Conservation (phyloP, 306 rosid genomes). For the Trifolium subterraneum region DNA sequence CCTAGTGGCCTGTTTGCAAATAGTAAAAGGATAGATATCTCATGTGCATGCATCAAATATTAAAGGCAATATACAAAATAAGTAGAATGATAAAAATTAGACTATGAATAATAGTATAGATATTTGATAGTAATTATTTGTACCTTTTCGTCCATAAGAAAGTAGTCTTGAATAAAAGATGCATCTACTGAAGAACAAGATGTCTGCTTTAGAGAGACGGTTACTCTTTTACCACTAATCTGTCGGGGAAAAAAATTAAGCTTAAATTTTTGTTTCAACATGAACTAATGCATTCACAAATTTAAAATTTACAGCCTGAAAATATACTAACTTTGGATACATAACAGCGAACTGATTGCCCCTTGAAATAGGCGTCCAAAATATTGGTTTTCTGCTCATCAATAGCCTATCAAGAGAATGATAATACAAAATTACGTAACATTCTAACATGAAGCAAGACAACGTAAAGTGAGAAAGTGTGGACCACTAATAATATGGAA, state of each 20-base stretch:
- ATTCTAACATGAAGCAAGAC: not conserved
- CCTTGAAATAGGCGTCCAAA: constrained; percentile 74
- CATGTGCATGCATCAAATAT: not conserved
- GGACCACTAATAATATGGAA: not conserved
- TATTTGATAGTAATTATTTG: not conserved
- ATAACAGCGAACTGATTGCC: constrained; percentile 91
- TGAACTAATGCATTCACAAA: constrained; percentile 21
- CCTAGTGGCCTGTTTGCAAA: not conserved
- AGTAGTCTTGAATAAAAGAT: constrained; percentile 81
- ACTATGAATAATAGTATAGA: not conserved
- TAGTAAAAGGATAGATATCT: not conserved
- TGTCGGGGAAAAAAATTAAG: constrained; percentile 43
- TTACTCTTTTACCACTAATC: constrained; percentile 70
- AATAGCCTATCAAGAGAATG: constrained; percentile 57
- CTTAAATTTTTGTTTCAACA: constrained; percentile 6
- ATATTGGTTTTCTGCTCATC: constrained; percentile 71
- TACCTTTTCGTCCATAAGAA: constrained; percentile 83
- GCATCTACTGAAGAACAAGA: constrained; percentile 80
- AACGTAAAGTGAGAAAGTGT: not conserved
- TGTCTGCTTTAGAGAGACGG: constrained; percentile 81
- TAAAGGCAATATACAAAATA: not conserved
- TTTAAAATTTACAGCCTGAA: constrained; percentile 15
- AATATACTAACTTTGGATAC: constrained; percentile 72
- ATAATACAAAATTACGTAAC: constrained; percentile 16
- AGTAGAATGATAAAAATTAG: constrained; percentile 13